Base-by-base conservation (phyloP, 148 eudicot species). In the Diospyros lotus region DNA sequence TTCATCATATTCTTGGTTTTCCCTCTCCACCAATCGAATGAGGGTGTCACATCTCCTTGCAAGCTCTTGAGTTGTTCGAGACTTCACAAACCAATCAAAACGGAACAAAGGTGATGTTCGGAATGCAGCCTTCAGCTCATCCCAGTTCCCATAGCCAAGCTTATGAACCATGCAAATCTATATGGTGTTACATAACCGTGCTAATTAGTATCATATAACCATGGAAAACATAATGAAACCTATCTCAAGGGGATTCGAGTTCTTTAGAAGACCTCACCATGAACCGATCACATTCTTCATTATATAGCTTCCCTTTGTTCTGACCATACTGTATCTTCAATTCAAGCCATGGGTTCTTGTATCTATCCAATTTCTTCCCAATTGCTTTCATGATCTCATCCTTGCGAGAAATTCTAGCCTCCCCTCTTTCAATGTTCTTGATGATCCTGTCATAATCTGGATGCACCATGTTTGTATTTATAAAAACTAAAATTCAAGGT, bases 211-310 rank as follows among this genome's bases (percentile, higher is more conserved):
- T 72, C n/a, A 66, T 28, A 58, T 18, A 64, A 2, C 44, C 71
- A 61, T 28, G 28, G 28, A 28, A 28, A 28, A 28, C 28, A 28
- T 51, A 38, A 42, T 42, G 69, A 53, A 11, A 62, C 48, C 54
- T 45, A 50, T 5, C 46, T 2, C 64, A 63, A 1, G 14, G 54
- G 61, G 18, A 66, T 42, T 50, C 56, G 53, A 58, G 39, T 40
- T 51, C 15, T 9, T 52, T 38, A 18, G 13, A 54, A 11, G 58
- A 53, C 54, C 77, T 82, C 75, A 89, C 99, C 98, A 95, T 95
- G 89, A 93, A 95, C 15, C 99, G 97, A 67, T 95, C 99, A 84
- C 99, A 95, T 81, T 95, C 99, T 88, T 95, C 99, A 86, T 93
- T 95, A 82, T 89, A 95, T 76, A 95, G 77, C 87, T 95, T 93